Percentiles rank a stretch among this genome's conserved stretches.
Evolutionary conservation across 805 yeast species (phyloP).

Genomic region (Wickerhamomyces alni): DNA sequence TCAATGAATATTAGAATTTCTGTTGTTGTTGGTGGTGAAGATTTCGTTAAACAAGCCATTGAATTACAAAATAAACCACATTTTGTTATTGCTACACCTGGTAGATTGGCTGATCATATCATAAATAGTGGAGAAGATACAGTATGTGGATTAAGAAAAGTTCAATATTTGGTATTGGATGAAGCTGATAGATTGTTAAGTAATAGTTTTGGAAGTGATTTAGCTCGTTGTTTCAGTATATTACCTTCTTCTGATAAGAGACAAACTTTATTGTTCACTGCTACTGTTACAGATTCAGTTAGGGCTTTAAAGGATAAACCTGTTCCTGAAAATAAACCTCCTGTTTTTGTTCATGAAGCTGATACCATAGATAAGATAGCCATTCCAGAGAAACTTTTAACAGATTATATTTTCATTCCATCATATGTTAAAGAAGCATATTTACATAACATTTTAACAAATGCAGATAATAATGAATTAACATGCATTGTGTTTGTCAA

Average conservation of each 20-base stretch:
- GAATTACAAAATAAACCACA: constrained; percentile 82
- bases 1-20: constrained; percentile 77
- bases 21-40: constrained; percentile 92
- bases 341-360: constrained; percentile 65
- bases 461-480: constrained; percentile 54
- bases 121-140: constrained; percentile 86
- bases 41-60: constrained; percentile 82
- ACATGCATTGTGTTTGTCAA: constrained; percentile 88
- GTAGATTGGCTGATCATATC: constrained; percentile 90
- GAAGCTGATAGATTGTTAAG: constrained; percentile 93
- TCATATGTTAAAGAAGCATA: constrained; percentile 88
- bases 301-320: constrained; percentile 67
- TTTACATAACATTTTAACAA: constrained; percentile 59
- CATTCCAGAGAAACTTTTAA: constrained; percentile 65
- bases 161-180: constrained; percentile 80
- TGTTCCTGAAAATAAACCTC: constrained; percentile 46
- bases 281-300: constrained; percentile 92
- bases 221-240: constrained; percentile 62
- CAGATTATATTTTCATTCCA: constrained; percentile 72
- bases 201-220: constrained; percentile 74
- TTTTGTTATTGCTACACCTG: constrained; percentile 95
- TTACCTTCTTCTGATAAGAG: constrained; percentile 68
- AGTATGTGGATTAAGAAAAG: constrained; percentile 67
- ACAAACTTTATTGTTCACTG: constrained; percentile 89
- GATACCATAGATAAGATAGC: constrained; percentile 70